Evolutionary conservation across 345 rosid species (phyloP).

Genomic region (Diplotaxis tenuifolia): DNA sequence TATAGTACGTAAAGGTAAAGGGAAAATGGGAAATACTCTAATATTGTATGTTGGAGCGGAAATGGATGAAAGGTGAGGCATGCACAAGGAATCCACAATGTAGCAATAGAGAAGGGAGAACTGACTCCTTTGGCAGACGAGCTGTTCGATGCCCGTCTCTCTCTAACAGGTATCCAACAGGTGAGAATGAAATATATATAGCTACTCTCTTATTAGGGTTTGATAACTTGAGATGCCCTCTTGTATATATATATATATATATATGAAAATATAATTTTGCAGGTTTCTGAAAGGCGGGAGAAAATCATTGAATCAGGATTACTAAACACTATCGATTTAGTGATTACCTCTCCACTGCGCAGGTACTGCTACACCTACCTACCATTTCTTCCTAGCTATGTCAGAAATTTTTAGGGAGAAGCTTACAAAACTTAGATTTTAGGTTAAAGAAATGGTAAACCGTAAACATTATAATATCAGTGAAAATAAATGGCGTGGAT

Average conservation of each 20-base stretch:
- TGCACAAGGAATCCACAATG: conserved; percentile 68
- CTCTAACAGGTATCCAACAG: conserved; percentile 57
- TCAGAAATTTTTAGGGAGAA: neutral
- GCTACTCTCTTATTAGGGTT: neutral
- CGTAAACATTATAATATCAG: neutral
- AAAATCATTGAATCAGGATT: conserved; percentile 14
- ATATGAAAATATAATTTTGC: neutral
- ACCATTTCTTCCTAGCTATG: neutral
- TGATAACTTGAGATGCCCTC: neutral
- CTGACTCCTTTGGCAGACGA: conserved; percentile 30
- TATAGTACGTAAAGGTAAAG: neutral
- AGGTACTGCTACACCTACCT: conserved; percentile 15
- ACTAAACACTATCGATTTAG: conserved; percentile 30
- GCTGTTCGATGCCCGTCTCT: conserved; percentile 58
- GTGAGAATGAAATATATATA: too few species aligned
- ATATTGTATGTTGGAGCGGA: neutral
- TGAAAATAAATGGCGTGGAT: neutral
- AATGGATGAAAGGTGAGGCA: conserved; percentile 59
- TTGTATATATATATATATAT: conserved; percentile 18
- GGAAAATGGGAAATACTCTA: neutral
- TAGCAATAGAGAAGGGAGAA: conserved; percentile 41
- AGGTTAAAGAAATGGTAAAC: neutral
- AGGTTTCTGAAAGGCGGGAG: conserved; percentile 24
- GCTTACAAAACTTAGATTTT: neutral
- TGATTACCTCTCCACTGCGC: conserved; percentile 34